Evolutionary conservation across 2,329 filamentous ascomycete genomes (phyloP), one percentile per base, ranked within the genome.

Genomic region (Coleophoma eucalyptorum): DNA sequence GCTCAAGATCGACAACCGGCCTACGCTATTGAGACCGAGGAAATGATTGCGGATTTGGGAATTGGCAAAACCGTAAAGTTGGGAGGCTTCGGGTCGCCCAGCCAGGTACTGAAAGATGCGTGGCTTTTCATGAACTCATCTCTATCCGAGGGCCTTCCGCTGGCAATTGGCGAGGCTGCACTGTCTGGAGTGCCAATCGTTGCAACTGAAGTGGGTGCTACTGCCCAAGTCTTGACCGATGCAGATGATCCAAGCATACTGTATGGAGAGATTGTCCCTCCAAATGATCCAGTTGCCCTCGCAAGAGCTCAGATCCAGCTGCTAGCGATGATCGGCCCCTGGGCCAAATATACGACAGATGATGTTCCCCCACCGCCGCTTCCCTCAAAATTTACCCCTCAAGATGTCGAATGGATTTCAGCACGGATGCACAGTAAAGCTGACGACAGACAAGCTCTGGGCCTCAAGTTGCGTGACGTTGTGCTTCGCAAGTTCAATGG

Each of bases 361-460:
- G 58, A 59, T 4, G 67, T 68, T 3, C 67, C 65, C 12, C 59
- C 65, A 20, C 70, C 6, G 69, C 58, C 74, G 3, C 67, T 79
- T 3, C 72, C 75, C 19, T 72, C 78, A 40, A 70, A 72, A 6
- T 77, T 79, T 0, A 75, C 70, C 8, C 63, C 65, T 0, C 65
- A 72, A 5, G 78, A 83, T 41, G 78, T 83, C 15, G 69, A 72
- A 26, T 69, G 67, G 60, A 78, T 84, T 56, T 78, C 76, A 1
- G 66, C 69, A 43, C 73, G 81, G 34, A 83, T 84, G 80, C 80
- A 83, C 59, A 76, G 78, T n/a, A 82, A 83, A 67, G 72, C 68
- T 5, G 72, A 76, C 0, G 75, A 79, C 50, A 73, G 79, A n/a
- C 71, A 76, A 44, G 74, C 74, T 46, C 65, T 81, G 3, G 78